These are phyloP conservation scores for Hypholoma fasciculare DNA, from an alignment of 768 basidiomycete genomes.

Conservation along the genomic window DNA sequence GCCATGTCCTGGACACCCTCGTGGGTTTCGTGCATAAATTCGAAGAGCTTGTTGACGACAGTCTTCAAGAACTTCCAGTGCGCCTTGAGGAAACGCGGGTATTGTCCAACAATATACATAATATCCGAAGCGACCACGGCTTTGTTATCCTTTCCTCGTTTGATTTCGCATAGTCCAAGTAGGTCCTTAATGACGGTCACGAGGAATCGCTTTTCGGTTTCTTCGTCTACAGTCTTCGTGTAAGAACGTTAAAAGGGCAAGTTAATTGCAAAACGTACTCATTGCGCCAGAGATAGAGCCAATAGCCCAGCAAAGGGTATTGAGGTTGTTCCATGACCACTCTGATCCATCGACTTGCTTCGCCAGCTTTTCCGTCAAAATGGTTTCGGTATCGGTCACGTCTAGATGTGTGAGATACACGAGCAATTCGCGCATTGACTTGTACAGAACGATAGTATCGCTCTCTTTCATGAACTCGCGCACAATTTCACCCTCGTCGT, in stretches of 20 bases:
- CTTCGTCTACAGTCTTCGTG: slow-evolving; percentile 68
- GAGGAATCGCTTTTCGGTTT: slow-evolving; percentile 98
- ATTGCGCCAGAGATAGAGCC: slow-evolving; percentile 99
- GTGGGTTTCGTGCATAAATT: slow-evolving; percentile 99
- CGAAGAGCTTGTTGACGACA: slow-evolving; percentile 98
- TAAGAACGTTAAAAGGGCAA: not conserved
- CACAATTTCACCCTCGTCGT: slow-evolving; percentile 99
- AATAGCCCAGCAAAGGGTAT: slow-evolving; percentile 99
- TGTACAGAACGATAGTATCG: slow-evolving; percentile 98
- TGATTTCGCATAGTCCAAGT: slow-evolving; percentile 96
- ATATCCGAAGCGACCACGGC: slow-evolving; percentile 96
- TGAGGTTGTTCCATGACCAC: slow-evolving; percentile 99
- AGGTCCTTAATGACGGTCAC: slow-evolving; percentile 99
- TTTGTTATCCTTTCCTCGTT: slow-evolving; percentile 99
- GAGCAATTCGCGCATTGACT: slow-evolving; percentile 96
- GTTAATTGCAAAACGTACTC: slow-evolving; percentile 62
- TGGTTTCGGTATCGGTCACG: slow-evolving; percentile 93
- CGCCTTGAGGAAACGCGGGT: slow-evolving; percentile 98
- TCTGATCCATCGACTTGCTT: slow-evolving; percentile 98
- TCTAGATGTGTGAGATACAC: slow-evolving; percentile 98
- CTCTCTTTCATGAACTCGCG: slow-evolving; percentile 99
- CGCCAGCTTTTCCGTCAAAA: slow-evolving; percentile 94
- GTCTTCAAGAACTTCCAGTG: slow-evolving; percentile 99
- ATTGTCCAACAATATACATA: slow-evolving; percentile 99
- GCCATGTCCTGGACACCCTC: slow-evolving; percentile 99